phyloP scores from a whole-genome alignment of 805 yeast genomes.

The Maudiozyma saulgeensis region DNA sequence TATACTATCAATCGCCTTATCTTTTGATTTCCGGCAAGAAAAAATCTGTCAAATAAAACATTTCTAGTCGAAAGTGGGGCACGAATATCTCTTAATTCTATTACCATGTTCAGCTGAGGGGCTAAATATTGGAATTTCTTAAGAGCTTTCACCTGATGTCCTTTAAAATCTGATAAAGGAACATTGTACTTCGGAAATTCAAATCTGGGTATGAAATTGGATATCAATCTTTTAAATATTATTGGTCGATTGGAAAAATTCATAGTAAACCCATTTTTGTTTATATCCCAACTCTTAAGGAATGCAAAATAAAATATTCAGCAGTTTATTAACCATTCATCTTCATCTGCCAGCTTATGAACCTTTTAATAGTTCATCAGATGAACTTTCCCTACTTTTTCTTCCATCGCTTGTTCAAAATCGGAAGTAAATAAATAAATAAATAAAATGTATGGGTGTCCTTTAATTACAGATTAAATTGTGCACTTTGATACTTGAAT shows the following conservation, averaged over 20 bases:
- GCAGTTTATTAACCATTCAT: too few species aligned
- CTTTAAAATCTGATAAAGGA: conserved; percentile 70
- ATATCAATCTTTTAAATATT: background rate
- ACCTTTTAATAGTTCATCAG: too few species aligned
- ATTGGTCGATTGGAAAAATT: background rate
- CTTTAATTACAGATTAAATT: background rate
- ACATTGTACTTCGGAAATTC: conserved; percentile 68
- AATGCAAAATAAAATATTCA: too few species aligned
- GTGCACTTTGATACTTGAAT: background rate
- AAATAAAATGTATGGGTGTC: background rate
- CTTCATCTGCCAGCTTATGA: too few species aligned
- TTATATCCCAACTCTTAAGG: too few species aligned
- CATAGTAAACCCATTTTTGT: background rate
- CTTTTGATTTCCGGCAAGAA: conserved; percentile 35
- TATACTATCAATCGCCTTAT: conserved; percentile 42
- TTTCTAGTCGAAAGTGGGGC: conserved; percentile 84
- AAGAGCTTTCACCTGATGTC: conserved; percentile 80
- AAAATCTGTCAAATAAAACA: conserved; percentile 60
- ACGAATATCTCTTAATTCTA: conserved; percentile 81
- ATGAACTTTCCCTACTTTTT: too few species aligned
- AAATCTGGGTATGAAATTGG: conserved; percentile 52
- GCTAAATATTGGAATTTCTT: conserved; percentile 55
- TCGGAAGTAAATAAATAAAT: background rate
- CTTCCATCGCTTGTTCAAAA: too few species aligned
- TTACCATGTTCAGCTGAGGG: conserved; percentile 69